These are phyloP conservation scores for Malus orientalis DNA, from an alignment of 306 rosid species.

Conservation along the genomic window DNA sequence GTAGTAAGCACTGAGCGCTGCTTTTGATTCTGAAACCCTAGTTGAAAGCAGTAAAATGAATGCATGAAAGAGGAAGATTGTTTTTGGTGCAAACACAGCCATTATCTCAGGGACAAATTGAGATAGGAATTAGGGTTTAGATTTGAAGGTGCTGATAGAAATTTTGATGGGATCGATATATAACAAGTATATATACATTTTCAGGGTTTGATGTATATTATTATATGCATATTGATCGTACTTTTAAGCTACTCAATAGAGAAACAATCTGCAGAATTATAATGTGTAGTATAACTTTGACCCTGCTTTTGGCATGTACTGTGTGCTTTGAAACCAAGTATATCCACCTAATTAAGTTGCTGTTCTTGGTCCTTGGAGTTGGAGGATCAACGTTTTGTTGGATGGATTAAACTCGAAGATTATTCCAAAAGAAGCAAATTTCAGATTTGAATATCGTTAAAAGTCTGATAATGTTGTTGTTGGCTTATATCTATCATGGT, in stretches of 20 bases:
- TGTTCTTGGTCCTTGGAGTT: conserved; percentile 2
- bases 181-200: background rate
- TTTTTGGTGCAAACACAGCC: conserved; percentile 27
- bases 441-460: background rate
- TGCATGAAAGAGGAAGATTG: background rate
- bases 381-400: conserved; percentile 1
- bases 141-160: conserved; percentile 15
- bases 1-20: conserved; percentile 29
- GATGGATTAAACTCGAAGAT: background rate
- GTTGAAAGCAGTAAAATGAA: conserved; percentile 13
- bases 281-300: conserved; percentile 16
- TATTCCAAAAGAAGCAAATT: conserved; percentile 1
- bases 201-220: background rate
- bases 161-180: conserved; percentile 6
- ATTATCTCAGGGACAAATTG: conserved; percentile 15
- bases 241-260: conserved; percentile 57
- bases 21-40: conserved; percentile 22
- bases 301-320: conserved; percentile 10
- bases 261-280: conserved; percentile 20
- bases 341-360: conserved; percentile 13
- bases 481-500: conserved; percentile 33
- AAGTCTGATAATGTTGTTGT: background rate
- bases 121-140: background rate
- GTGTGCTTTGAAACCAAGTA: conserved; percentile 42
- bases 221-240: conserved; percentile 2